A percentile compares a stretch with the other conserved stretches of the same genome.
Evolutionary conservation across 2,329 filamentous ascomycete species (phyloP).

Genomic region (Exophiala aquamarina): DNA sequence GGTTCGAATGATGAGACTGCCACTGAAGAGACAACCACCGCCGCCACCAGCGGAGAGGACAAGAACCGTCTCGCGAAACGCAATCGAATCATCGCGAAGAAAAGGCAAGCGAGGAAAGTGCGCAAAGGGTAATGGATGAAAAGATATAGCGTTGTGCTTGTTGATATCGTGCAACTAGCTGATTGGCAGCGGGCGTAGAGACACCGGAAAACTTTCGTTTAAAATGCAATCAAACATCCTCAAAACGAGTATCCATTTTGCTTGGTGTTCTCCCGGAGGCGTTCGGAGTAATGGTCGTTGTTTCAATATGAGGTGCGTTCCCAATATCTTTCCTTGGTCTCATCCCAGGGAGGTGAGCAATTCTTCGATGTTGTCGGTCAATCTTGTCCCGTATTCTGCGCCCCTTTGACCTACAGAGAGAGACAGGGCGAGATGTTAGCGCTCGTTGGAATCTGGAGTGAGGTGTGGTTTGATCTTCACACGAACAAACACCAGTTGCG

Average conservation of each 20-base stretch:
- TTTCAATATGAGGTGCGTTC: no score
- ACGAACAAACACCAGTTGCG: no score
- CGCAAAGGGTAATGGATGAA: slow-evolving; percentile 51
- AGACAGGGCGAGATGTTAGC: background rate
- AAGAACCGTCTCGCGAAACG: slow-evolving; percentile 60
- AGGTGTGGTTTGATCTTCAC: no score
- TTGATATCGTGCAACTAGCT: background rate
- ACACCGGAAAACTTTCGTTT: no score
- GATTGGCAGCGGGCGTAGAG: background rate
- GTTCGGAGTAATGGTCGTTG: no score
- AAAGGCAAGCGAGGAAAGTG: slow-evolving; percentile 68
- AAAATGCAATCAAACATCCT: no score
- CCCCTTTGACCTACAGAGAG: slow-evolving; percentile 22
- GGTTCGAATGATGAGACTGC: slow-evolving; percentile 35
- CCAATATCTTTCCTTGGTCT: no score
- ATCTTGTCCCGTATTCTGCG: slow-evolving; percentile 19
- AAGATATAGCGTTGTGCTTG: no score
- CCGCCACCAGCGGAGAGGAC: slow-evolving; percentile 32
- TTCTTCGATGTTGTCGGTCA: background rate
- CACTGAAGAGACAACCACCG: slow-evolving; percentile 11
- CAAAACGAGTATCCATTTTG: no score
- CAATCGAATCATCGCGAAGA: slow-evolving; percentile 81
- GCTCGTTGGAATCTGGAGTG: no score
- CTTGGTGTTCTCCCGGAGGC: no score
- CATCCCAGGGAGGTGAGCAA: no score